A percentile compares a stretch with the other conserved stretches of the same genome.
Conservation (phyloP, 2,329 filamentous ascomycete species). For the Fusarium nodosum region DNA sequence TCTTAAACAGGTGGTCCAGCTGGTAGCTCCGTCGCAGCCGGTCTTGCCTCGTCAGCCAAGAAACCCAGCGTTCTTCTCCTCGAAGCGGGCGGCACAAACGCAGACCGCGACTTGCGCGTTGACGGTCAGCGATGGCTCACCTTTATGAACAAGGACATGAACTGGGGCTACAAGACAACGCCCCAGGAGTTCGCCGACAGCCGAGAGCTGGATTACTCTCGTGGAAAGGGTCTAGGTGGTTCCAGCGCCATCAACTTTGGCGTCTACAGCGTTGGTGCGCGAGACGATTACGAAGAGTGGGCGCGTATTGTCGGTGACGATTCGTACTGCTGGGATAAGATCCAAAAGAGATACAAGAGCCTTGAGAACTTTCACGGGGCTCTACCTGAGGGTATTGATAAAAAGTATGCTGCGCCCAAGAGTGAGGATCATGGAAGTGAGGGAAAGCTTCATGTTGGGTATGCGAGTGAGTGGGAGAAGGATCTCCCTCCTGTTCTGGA, state of each 20-base stretch:
- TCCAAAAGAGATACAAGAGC: slow-evolving; percentile 63
- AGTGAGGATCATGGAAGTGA: slow-evolving; percentile 62
- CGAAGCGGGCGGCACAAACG: slow-evolving; percentile 69
- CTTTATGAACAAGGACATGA: slow-evolving; percentile 62
- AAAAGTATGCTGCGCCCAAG: slow-evolving; percentile 63
- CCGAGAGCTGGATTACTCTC: slow-evolving; percentile 63
- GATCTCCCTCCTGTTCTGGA: slow-evolving; percentile 62
- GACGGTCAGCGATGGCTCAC: slow-evolving; percentile 69
- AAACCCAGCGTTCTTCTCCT: slow-evolving; percentile 69
- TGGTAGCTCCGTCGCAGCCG: slow-evolving; percentile 68
- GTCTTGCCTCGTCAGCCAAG: slow-evolving; percentile 62
- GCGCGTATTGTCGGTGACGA: slow-evolving; percentile 68
- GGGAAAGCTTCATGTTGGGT: slow-evolving; percentile 64
- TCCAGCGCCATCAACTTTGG: slow-evolving; percentile 68
- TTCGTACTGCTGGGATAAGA: slow-evolving; percentile 66
- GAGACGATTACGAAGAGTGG: slow-evolving; percentile 74
- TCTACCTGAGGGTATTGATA: slow-evolving; percentile 54
- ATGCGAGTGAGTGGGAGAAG: slow-evolving; percentile 63
- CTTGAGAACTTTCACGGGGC: slow-evolving; percentile 67
- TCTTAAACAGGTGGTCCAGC: slow-evolving; percentile 62
- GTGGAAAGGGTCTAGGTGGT: slow-evolving; percentile 66
- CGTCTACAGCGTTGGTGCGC: slow-evolving; percentile 67
- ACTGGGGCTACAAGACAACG: slow-evolving; percentile 66
- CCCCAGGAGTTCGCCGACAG: slow-evolving; percentile 60
- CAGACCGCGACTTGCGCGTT: slow-evolving; percentile 61